Evolutionary conservation across 2,329 filamentous ascomycete genomes (phyloP).

Genomic region (Zopfia rhizophila): DNA sequence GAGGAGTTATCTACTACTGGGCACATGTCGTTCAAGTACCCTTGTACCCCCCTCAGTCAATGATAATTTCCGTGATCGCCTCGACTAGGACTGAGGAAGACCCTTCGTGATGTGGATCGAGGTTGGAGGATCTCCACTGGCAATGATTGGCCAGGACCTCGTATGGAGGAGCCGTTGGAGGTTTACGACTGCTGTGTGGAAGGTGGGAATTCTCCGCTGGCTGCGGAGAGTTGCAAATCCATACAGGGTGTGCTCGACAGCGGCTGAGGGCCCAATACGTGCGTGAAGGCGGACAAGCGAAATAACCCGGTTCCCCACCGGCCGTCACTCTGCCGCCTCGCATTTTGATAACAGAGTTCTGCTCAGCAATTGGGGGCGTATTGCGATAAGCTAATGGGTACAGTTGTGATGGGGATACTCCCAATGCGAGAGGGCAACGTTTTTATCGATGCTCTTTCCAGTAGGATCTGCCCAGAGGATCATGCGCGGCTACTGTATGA

Average conservation of each 20-base stretch:
- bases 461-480: conserved; percentile 33
- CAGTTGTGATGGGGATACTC: conserved; percentile 12
- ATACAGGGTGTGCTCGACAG: too few relatives aligned
- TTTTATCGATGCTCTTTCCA: conserved; percentile 26
- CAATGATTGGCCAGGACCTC: conserved; percentile 6
- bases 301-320: conserved; percentile 24
- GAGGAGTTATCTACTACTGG: too few relatives aligned
- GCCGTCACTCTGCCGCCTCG: conserved; percentile 10
- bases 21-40: too few relatives aligned
- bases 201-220: too few relatives aligned
- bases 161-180: conserved; percentile 4
- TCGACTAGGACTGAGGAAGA: too few relatives aligned
- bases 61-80: too few relatives aligned
- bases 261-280: too few relatives aligned
- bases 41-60: too few relatives aligned
- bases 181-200: background rate
- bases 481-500: conserved; percentile 50
- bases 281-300: too few relatives aligned
- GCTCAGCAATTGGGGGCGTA: conserved; percentile 5
- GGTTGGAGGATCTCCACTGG: background rate
- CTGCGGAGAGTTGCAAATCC: too few relatives aligned
- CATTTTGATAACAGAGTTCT: conserved; percentile 7
- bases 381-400: conserved; percentile 26
- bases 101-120: too few relatives aligned
- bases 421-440: conserved; percentile 37